Conservation (phyloP, 73 alveolate genomes). For the Symbiodinium pilosum region DNA sequence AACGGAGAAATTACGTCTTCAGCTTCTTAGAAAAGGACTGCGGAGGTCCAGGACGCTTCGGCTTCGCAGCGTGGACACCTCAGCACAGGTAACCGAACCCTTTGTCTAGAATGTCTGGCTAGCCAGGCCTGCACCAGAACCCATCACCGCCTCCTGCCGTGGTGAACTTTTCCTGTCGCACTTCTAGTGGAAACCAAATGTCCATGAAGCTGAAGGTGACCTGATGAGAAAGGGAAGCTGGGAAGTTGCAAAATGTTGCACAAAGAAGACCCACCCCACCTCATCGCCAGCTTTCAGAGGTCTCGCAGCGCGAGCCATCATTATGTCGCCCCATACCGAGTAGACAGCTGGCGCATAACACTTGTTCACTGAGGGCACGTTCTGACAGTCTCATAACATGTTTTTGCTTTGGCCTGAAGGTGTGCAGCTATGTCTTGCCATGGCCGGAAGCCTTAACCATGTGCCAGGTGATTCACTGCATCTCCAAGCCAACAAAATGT, state of each 20-base stretch:
- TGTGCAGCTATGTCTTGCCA: constrained; percentile 68
- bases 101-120: background rate
- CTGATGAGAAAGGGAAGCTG: background rate
- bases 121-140: constrained; percentile 39
- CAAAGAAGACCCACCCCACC: too few species aligned
- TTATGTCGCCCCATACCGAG: constrained; percentile 78
- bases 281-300: constrained; percentile 73
- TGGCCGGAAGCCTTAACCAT: constrained; percentile 51
- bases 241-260: background rate
- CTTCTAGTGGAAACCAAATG: constrained; percentile 51
- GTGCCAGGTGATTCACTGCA: background rate
- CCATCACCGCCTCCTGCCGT: background rate
- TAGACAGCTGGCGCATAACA: constrained; percentile 49
- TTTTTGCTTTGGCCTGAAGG: constrained; percentile 32
- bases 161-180: constrained; percentile 89
- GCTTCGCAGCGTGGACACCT: constrained; percentile 74
- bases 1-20: too few species aligned
- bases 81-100: background rate
- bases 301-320: constrained; percentile 29
- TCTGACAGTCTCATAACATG: too few species aligned
- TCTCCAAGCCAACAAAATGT: too few species aligned
- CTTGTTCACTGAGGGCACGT: too few species aligned
- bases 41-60: constrained; percentile 28
- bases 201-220: constrained; percentile 46
- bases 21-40: too few species aligned